phyloP scores from a whole-genome alignment of 164 flowering plant species.

The Echeveria elegans region DNA sequence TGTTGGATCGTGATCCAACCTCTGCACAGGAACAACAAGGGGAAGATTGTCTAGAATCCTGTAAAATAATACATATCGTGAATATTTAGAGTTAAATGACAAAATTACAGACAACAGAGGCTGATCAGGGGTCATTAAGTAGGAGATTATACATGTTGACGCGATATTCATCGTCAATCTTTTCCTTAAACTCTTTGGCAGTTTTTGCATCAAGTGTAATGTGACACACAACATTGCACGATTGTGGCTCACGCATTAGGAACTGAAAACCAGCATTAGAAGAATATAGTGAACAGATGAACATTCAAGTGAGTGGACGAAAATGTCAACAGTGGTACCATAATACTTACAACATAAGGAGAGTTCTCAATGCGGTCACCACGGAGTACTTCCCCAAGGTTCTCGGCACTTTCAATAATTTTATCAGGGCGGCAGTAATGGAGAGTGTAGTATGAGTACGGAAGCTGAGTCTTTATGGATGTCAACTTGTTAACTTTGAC shows the following conservation, averaged over 20 bases:
- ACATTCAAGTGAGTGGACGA: too few species aligned
- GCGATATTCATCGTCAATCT: slow-evolving; percentile 65
- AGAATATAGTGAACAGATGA: too few species aligned
- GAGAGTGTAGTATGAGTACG: slow-evolving; percentile 30
- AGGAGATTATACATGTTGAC: slow-evolving; percentile 59
- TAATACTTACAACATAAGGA: slow-evolving; percentile 19
- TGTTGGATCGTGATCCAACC: slow-evolving; percentile 55
- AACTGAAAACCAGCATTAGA: slow-evolving; percentile 32
- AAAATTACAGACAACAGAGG: neutral
- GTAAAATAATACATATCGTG: slow-evolving; percentile 13
- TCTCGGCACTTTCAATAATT: slow-evolving; percentile 31
- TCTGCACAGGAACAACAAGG: slow-evolving; percentile 59
- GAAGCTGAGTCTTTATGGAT: slow-evolving; percentile 30
- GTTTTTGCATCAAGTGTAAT: slow-evolving; percentile 38
- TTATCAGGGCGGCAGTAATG: slow-evolving; percentile 24
- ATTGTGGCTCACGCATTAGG: slow-evolving; percentile 54
- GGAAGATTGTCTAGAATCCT: slow-evolving; percentile 98
- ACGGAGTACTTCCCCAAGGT: slow-evolving; percentile 34
- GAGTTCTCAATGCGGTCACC: slow-evolving; percentile 35
- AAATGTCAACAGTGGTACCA: neutral
- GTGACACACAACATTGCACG: slow-evolving; percentile 49
- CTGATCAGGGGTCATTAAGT: too few species aligned
- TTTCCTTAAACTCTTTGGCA: slow-evolving; percentile 58
- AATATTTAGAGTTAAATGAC: neutral
- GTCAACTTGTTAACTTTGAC: slow-evolving; percentile 33